Evolutionary conservation across 2,329 filamentous ascomycete species (phyloP), one percentile per base, ranked within the genome.

Genomic region (Sporothrix variecibatus): DNA sequence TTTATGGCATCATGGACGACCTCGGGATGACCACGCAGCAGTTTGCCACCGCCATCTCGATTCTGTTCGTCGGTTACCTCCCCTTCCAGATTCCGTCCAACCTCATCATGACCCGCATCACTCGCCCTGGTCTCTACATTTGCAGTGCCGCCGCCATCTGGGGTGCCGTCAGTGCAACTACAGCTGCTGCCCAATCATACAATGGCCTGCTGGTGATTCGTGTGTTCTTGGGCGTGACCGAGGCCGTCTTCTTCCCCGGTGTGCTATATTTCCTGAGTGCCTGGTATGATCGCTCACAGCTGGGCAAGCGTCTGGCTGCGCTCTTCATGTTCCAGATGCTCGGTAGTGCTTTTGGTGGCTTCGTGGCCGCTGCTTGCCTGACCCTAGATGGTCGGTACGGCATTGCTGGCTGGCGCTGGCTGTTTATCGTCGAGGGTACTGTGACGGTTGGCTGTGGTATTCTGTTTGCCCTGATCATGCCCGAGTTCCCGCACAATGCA

Each of bases 31-130:
- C 46, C 31, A 72, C 64, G 12, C 84, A 89, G 75, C 87, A 90
- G 75, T 91, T 90, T 82, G 91, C 91, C 75, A 81, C 82, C 7
- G 84, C 90, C 1, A 82, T 92, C 0, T 89, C 87, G 1, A 79
- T 88, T 72, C 91, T 91, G 81, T 92, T 91, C 78, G 85, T 91
- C 77, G 86, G 86, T 3, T 92, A 91, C 78, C 90, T 92, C 72
- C 72, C 90, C 43, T 88, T 90, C 77, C 86, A 90, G 78, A 89
- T 91, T 46, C 89, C 90, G 0, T 85, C 83, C 72, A 91, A 89
- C 76, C 86, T 91, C 40, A 20, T 74, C 31, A 73, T 76, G 49
- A 75, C 67, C 43, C 72, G 72, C 46, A 70, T 76, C 15, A n/a
- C 73, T 5, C 75, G 73, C 3, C 75, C 76, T n/a, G 73, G 71